Evolutionary conservation across 352 stramenopile genomes (phyloP).

Genomic region (Phytopythium sindhum): DNA sequence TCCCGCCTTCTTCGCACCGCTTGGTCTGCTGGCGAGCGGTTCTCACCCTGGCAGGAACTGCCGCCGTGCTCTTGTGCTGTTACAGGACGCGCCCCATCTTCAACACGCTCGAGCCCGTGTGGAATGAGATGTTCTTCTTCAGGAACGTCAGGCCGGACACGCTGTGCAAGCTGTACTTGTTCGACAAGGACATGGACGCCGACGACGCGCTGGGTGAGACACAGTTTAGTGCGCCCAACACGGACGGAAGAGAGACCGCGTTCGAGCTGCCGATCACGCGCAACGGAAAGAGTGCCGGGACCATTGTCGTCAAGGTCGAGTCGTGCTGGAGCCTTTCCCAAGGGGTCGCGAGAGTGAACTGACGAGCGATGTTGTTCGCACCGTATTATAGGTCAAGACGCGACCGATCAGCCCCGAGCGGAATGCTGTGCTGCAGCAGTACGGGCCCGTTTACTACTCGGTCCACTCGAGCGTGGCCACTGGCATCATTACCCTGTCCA

Average conservation of each 20-base stretch:
- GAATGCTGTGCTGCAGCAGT: constrained; percentile 14
- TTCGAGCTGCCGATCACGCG: constrained; percentile 28
- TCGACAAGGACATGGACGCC: constrained; percentile 30
- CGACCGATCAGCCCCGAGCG: neutral
- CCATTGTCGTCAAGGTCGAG: constrained; percentile 32
- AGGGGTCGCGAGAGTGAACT: neutral
- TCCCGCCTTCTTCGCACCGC: neutral
- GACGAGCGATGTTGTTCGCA: neutral
- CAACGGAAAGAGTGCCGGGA: constrained; percentile 20
- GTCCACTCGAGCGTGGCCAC: constrained; percentile 21
- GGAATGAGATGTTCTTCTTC: constrained; percentile 38
- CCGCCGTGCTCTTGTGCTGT: neutral
- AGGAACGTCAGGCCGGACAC: constrained; percentile 26
- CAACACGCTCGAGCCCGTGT: constrained; percentile 21
- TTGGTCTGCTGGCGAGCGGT: neutral
- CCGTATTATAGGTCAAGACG: constrained; percentile 21
- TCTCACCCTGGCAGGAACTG: neutral
- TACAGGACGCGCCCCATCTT: constrained; percentile 23
- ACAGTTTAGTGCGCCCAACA: constrained; percentile 27
- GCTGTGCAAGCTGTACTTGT: constrained; percentile 26
- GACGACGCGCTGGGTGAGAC: constrained; percentile 33
- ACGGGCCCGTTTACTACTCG: constrained; percentile 31
- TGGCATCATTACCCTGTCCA: constrained; percentile 21
- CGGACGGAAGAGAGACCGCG: constrained; percentile 18
- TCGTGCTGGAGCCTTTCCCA: constrained; percentile 1